Base-by-base conservation (phyloP, 108 stramenopile genomes). In the Conticribra guillardii region DNA sequence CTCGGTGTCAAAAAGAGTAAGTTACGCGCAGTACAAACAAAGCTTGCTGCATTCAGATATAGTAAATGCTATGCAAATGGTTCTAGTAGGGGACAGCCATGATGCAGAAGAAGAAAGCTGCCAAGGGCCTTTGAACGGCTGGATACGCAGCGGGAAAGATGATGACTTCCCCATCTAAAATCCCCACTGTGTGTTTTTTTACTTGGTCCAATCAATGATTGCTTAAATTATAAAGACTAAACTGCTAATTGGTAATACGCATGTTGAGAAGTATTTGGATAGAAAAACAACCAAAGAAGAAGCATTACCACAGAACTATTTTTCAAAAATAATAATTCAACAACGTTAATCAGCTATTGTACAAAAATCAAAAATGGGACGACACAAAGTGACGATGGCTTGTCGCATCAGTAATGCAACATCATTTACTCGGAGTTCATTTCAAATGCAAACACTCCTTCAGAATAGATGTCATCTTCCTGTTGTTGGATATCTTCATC, bases 1-100 rank as follows among this genome's bases (percentile, higher is more conserved):
- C n/a, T n/a, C n/a, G n/a, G n/a, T n/a, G n/a, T n/a, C n/a, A n/a
- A n/a, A 56, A 51, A 26, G 16, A 51, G 16, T 5, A 27, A 68
- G 67, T 30, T 77, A 77, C 47, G 22, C 17, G 34, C 49, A 69
- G 44, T 62, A 23, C 57, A 77, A 77, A 48, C 63, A 70, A 18
- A 45, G 17, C 3, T 7, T 45, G 9, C 2, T 23, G 5, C 16
- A 55, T 15, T 17, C 34, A 27, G 45, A 22, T 15, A 17, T 54
- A n/a, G 32, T 49, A 0, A 11, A 19, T 24, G 48, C 27, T 14
- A 29, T 37, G 11, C 17, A 49, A 28, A 46, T 0, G 22, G 18
- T 56, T 3, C 18, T 59, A 4, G n/a, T n/a, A n/a, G n/a, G n/a
- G n/a, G n/a, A n/a, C n/a, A n/a, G n/a, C n/a, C n/a, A n/a, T n/a